A percentile compares a stretch with the other conserved stretches of the same genome.
These are phyloP conservation scores for Ceratobasidium theobromae DNA, from an alignment of 1,284 basidiomycete species.

Conservation along the genomic window DNA sequence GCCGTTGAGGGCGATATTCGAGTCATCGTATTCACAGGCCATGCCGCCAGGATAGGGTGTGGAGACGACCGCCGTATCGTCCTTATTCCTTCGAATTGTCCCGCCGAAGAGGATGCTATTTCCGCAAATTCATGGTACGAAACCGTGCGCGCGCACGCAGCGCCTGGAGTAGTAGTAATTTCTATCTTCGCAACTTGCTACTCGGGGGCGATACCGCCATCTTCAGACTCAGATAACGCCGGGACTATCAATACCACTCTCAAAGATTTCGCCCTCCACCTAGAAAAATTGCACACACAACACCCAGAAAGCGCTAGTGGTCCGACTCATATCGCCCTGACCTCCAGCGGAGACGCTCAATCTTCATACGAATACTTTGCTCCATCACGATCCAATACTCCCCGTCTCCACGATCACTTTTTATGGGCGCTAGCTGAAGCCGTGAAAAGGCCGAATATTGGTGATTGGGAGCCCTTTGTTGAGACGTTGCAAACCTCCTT, in stretches of 20 bases:
- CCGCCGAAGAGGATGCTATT: neutral
- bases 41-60: neutral
- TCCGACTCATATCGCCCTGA: neutral
- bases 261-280: too few species aligned
- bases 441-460: neutral
- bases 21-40: neutral
- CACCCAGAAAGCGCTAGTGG: too few species aligned
- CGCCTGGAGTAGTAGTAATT: conserved; percentile 7
- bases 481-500: neutral
- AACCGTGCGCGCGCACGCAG: neutral
- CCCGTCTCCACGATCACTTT: neutral
- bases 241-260: too few species aligned
- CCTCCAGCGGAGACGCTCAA: neutral
- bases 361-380: neutral
- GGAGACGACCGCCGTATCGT: neutral
- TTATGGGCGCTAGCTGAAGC: neutral
- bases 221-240: too few species aligned
- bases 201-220: conserved; percentile 4
- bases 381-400: neutral
- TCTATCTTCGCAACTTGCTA: conserved; percentile 20
- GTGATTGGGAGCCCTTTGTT: neutral
- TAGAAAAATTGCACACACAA: too few species aligned
- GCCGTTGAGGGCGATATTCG: neutral
- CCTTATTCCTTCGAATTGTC: neutral
- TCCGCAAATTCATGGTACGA: neutral